A percentile compares a stretch with the other conserved stretches of the same genome.
Evolutionary conservation across 2,329 filamentous ascomycete species (phyloP).

Genomic region (Sclerotinia glacialis): DNA sequence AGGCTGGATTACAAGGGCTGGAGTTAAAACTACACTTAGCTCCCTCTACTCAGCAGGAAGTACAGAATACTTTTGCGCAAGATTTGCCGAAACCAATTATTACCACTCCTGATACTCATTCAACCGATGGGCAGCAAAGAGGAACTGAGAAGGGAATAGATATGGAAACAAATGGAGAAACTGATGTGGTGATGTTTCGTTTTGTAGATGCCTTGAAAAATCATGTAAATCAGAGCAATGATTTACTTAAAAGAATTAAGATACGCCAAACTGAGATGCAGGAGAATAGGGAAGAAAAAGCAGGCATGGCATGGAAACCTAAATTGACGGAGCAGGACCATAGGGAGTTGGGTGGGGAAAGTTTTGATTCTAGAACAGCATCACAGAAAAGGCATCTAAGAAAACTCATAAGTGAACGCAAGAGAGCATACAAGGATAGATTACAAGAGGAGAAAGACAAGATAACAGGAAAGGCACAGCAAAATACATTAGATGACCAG

Average conservation of each 20-base stretch:
- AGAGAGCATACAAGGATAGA: too few species aligned
- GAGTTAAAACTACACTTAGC: too few species aligned
- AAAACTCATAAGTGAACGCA: neutral
- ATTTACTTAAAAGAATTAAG: neutral
- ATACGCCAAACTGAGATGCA: neutral
- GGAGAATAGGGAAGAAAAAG: too few species aligned
- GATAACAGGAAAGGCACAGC: neutral
- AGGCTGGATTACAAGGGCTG: too few species aligned
- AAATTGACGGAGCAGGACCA: neutral
- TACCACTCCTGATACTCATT: neutral
- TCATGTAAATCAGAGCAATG: neutral
- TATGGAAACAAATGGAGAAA: neutral
- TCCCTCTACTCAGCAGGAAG: too few species aligned
- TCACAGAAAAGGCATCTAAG: neutral
- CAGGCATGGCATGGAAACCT: too few species aligned
- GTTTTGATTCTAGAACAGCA: neutral
- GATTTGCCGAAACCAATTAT: neutral
- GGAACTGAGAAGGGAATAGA: neutral
- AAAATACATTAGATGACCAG: neutral
- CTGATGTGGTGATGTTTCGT: neutral
- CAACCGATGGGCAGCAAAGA: neutral
- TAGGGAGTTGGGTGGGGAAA: neutral
- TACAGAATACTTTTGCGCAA: too few species aligned
- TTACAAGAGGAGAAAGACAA: neutral
- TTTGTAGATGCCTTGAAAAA: neutral